These are phyloP conservation scores for Bidens hawaiensis DNA, from an alignment of 140 eudicot species.

Conservation along the genomic window DNA sequence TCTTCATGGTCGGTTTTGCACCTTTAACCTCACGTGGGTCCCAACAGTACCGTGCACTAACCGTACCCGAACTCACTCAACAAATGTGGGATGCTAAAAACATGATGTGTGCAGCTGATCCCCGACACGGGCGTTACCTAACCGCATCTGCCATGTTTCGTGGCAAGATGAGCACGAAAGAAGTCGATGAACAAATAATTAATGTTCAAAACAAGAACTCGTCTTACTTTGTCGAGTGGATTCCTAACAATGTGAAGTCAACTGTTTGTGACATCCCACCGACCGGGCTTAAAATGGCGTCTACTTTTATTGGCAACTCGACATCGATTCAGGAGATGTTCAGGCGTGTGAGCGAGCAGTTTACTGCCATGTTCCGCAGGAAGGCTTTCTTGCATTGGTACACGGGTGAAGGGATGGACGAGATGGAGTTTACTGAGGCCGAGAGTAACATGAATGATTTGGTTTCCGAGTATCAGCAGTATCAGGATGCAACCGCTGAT, in stretches of 20 bases:
- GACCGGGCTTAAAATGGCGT: conserved; percentile 69
- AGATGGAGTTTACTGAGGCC: conserved; percentile 76
- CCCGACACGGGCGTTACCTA: conserved; percentile 56
- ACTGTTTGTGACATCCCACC: conserved; percentile 80
- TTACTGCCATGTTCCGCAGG: conserved; percentile 71
- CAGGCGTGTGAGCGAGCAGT: conserved; percentile 68
- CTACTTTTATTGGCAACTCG: conserved; percentile 79
- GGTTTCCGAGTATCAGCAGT: conserved; percentile 75
- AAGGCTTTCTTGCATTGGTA: conserved; percentile 89
- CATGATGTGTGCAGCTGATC: conserved; percentile 72
- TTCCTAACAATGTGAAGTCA: conserved; percentile 69
- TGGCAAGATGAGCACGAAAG: conserved; percentile 61
- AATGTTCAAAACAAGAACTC: conserved; percentile 70
- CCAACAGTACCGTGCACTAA: conserved; percentile 54
- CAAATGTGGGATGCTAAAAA: conserved; percentile 72
- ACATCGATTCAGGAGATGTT: conserved; percentile 74
- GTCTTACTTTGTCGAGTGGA: conserved; percentile 69
- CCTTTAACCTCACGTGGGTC: conserved; percentile 71
- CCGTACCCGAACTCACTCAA: conserved; percentile 64
- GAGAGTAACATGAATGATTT: conserved; percentile 84
- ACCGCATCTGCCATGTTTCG: conserved; percentile 72
- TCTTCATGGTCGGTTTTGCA: conserved; percentile 64
- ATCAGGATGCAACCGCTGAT: conserved; percentile 69
- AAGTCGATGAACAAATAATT: conserved; percentile 64
- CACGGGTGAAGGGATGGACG: conserved; percentile 84